Evolutionary conservation across 768 basidiomycete species (phyloP).

Genomic region (Termitomyces sp.): DNA sequence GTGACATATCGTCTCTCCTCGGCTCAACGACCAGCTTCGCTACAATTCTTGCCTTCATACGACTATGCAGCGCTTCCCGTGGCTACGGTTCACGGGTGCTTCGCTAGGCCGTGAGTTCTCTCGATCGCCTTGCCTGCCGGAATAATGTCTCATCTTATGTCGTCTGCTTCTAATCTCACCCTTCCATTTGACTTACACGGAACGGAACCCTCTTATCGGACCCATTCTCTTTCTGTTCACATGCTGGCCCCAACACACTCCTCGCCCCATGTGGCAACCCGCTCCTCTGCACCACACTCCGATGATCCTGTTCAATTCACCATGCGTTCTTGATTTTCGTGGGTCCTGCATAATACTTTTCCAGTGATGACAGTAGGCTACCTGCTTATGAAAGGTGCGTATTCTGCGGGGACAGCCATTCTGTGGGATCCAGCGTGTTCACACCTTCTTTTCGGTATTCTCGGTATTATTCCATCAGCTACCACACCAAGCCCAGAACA

Average conservation of each 20-base stretch:
- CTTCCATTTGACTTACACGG: neutral
- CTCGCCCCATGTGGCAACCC: constrained; percentile 10
- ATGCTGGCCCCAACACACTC: neutral
- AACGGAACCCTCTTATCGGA: constrained; percentile 11
- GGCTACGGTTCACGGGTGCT: constrained; percentile 49
- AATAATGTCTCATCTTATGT: constrained; percentile 11
- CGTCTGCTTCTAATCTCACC: constrained; percentile 6
- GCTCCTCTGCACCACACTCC: neutral
- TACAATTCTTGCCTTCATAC: constrained; percentile 1
- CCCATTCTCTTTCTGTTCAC: neutral
- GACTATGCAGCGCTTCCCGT: constrained; percentile 54
- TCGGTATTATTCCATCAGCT: constrained; percentile 29
- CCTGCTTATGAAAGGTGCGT: constrained; percentile 58
- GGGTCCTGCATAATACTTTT: constrained; percentile 2
- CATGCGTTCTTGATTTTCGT: constrained; percentile 11
- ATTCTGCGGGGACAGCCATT: constrained; percentile 11
- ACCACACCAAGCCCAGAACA: constrained; percentile 54
- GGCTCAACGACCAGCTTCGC: neutral
- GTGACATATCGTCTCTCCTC: neutral
- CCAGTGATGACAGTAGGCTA: constrained; percentile 59
- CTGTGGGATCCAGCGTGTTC: constrained; percentile 9
- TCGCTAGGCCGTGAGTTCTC: constrained; percentile 49
- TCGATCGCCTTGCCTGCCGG: constrained; percentile 9
- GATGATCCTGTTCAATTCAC: neutral
- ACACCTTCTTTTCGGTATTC: constrained; percentile 13